Conservation (phyloP, 192 early-diverging fungal species). For the Backusella parvicylindrica region DNA sequence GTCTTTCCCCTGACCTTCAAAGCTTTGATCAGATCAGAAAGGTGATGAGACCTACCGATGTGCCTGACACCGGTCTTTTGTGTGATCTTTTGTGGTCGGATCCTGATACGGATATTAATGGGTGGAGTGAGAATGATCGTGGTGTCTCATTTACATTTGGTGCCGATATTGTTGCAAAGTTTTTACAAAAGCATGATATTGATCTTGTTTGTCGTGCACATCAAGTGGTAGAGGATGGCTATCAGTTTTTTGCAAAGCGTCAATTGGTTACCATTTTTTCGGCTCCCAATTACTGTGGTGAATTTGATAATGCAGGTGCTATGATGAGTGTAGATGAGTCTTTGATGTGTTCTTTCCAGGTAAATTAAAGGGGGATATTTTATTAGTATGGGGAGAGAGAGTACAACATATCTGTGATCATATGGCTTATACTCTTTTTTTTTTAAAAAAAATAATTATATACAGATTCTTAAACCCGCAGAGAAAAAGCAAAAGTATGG, state of each 20-base stretch:
- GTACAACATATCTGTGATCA: not conserved
- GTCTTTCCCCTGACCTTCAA: conserved; percentile 93
- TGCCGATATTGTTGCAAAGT: conserved; percentile 80
- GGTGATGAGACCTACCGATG: conserved; percentile 96
- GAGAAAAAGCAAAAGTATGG: conserved; percentile 22
- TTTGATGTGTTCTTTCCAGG: conserved; percentile 87
- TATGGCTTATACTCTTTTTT: not conserved
- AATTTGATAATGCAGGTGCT: conserved; percentile 89
- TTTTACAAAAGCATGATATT: conserved; percentile 92
- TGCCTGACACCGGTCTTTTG: conserved; percentile 91
- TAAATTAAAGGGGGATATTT: conserved; percentile 23
- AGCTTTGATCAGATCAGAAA: conserved; percentile 96
- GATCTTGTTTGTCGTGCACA: conserved; percentile 92
- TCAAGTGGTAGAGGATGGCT: conserved; percentile 96
- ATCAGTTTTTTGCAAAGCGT: conserved; percentile 91
- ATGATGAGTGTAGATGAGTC: conserved; percentile 92
- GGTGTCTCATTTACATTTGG: conserved; percentile 97
- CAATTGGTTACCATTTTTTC: conserved; percentile 91
- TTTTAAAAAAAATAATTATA: too few relatives aligned
- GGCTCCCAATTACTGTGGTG: conserved; percentile 97
- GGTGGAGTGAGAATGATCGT: conserved; percentile 97
- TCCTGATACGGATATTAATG: conserved; percentile 92
- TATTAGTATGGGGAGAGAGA: not conserved
- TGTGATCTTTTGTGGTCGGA: conserved; percentile 98
- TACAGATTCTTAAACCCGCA: conserved; percentile 22